Conservation (phyloP, 2,329 filamentous ascomycete species). For the Curvularia sp. region DNA sequence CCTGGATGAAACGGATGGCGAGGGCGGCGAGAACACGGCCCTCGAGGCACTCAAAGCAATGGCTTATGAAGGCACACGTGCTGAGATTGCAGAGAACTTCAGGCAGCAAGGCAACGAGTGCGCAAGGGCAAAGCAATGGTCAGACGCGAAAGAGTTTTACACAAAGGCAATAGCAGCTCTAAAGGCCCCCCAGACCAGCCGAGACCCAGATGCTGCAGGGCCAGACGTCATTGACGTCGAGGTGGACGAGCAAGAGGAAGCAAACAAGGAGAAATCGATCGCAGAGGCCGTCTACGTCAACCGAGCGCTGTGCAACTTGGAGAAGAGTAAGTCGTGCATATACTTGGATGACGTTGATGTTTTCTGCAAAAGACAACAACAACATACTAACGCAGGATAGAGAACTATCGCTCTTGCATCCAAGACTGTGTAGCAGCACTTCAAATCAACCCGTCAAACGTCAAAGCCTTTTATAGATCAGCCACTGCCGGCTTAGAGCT, state of each 20-base stretch:
- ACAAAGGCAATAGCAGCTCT: slow-evolving; percentile 81
- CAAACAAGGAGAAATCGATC: slow-evolving; percentile 66
- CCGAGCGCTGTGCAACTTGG: slow-evolving; percentile 86
- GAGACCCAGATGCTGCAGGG: slow-evolving; percentile 51
- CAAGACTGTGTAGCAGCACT: slow-evolving; percentile 83
- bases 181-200: slow-evolving; percentile 61
- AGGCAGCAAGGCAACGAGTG: slow-evolving; percentile 92
- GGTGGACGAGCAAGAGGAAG: slow-evolving; percentile 66
- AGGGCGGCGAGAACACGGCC: slow-evolving; percentile 76
- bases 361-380: background rate
- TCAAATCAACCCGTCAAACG: slow-evolving; percentile 76
- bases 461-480: slow-evolving; percentile 92
- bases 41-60: slow-evolving; percentile 88
- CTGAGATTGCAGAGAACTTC: slow-evolving; percentile 83
- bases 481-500: slow-evolving; percentile 79
- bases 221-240: slow-evolving; percentile 55
- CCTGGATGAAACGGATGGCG: slow-evolving; percentile 68
- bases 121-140: slow-evolving; percentile 75
- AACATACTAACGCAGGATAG: slow-evolving; percentile 47
- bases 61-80: slow-evolving; percentile 88
- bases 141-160: slow-evolving; percentile 90
- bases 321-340: slow-evolving; percentile 65
- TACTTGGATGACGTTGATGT: background rate
- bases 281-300: slow-evolving; percentile 85
- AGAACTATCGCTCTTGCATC: slow-evolving; percentile 87